Evolutionary conservation across 2,329 filamentous ascomycete genomes (phyloP).

Genomic region (Calonectria hawksworthii): DNA sequence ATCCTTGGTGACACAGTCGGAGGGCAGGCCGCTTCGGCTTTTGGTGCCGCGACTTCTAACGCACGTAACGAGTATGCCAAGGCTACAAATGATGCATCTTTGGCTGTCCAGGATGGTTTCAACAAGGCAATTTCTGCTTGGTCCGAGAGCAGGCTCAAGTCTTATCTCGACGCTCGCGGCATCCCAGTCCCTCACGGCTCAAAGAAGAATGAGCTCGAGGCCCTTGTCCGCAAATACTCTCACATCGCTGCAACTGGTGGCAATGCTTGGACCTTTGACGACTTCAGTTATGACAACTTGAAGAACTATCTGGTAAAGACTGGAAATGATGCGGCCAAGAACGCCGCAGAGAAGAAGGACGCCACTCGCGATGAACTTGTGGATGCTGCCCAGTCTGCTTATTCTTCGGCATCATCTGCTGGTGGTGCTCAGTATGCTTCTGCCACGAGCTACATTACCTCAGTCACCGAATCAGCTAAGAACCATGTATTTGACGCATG

Average conservation of each 20-base stretch:
- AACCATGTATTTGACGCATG: conserved; percentile 78
- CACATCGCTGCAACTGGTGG: conserved; percentile 79
- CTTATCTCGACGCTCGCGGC: conserved; percentile 82
- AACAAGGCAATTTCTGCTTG: conserved; percentile 72
- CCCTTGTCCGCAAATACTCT: conserved; percentile 79
- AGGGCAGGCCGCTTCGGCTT: conserved; percentile 70
- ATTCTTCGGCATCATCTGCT: conserved; percentile 70
- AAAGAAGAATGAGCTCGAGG: conserved; percentile 80
- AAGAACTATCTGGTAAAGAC: conserved; percentile 68
- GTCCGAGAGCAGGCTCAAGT: conserved; percentile 84
- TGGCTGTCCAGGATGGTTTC: conserved; percentile 77
- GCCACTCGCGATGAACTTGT: conserved; percentile 81
- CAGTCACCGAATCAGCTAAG: conserved; percentile 76
- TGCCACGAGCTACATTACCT: conserved; percentile 77
- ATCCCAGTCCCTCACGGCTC: conserved; percentile 80
- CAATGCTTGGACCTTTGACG: conserved; percentile 85
- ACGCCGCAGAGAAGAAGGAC: conserved; percentile 73
- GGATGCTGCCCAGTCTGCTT: conserved; percentile 73
- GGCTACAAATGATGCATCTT: conserved; percentile 77
- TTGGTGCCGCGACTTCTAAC: conserved; percentile 80
- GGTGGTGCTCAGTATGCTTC: conserved; percentile 74
- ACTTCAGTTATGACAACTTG: conserved; percentile 79
- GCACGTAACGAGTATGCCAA: conserved; percentile 83
- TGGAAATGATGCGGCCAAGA: conserved; percentile 68
- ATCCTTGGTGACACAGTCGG: conserved; percentile 76